These are phyloP conservation scores for Jacaranda copaia DNA, from an alignment of 257 asterid genomes.

Conservation along the genomic window DNA sequence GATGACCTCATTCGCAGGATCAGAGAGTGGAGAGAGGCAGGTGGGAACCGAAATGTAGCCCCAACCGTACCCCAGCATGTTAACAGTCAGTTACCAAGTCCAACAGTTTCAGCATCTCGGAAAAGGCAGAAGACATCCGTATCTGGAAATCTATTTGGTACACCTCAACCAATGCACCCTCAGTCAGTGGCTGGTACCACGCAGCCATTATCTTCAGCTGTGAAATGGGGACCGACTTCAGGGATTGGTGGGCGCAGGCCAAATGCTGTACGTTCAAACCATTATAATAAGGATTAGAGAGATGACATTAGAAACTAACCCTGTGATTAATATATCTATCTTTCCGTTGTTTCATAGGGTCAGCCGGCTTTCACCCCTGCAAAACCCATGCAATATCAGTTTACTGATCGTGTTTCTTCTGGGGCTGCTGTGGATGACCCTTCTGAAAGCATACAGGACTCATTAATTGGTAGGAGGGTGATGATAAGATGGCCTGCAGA, in stretches of 20 bases:
- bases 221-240: conserved; percentile 64
- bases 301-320: neutral
- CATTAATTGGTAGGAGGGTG: conserved; percentile 89
- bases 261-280: conserved; percentile 57
- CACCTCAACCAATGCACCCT: conserved; percentile 57
- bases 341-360: conserved; percentile 49
- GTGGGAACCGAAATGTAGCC: conserved; percentile 57
- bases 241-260: conserved; percentile 71
- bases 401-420: conserved; percentile 60
- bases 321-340: conserved; percentile 31
- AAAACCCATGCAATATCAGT: conserved; percentile 67
- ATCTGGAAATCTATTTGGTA: conserved; percentile 60
- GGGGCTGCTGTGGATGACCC: conserved; percentile 60
- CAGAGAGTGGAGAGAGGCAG: conserved; percentile 97
- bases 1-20: conserved; percentile 87
- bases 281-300: conserved; percentile 25
- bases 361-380: conserved; percentile 55
- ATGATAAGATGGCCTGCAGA: conserved; percentile 96
- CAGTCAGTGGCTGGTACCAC: conserved; percentile 54
- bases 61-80: conserved; percentile 56
- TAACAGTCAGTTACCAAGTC: conserved; percentile 73
- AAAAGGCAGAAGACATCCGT: conserved; percentile 72
- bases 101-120: conserved; percentile 76
- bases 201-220: conserved; percentile 53
- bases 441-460: conserved; percentile 61